Evolutionary conservation across 768 basidiomycete genomes (phyloP).

Genomic region (Daedalea quercina): DNA sequence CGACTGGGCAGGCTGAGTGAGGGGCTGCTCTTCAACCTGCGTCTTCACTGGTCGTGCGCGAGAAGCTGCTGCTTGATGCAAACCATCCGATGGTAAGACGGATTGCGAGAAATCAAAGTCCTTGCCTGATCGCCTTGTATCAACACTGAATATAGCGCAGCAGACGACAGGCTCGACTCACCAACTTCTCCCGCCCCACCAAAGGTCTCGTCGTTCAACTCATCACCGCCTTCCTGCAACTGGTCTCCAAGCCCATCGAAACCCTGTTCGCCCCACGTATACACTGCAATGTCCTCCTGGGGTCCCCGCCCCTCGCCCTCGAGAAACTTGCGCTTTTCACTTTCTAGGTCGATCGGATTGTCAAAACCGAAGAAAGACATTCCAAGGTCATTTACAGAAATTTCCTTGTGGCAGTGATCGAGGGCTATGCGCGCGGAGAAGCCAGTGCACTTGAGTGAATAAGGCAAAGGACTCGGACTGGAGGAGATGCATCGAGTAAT

Average conservation of each 20-base stretch:
- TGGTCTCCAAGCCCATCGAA: slow-evolving; percentile 88
- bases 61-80: slow-evolving; percentile 8
- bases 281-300: slow-evolving; percentile 82
- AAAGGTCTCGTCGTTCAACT: slow-evolving; percentile 96
- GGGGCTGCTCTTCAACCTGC: slow-evolving; percentile 7
- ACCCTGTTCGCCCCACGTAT: slow-evolving; percentile 87
- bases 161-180: slow-evolving; percentile 33
- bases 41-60: slow-evolving; percentile 1
- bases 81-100: slow-evolving; percentile 25
- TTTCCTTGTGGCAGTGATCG: too few relatives aligned
- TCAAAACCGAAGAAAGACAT: slow-evolving; percentile 86
- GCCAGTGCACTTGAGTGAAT: too few relatives aligned
- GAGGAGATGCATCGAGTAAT: too few relatives aligned
- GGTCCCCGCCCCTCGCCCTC: slow-evolving; percentile 32
- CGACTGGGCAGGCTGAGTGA: slow-evolving; percentile 9
- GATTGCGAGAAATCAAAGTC: slow-evolving; percentile 84
- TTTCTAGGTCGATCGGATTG: slow-evolving; percentile 49
- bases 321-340: slow-evolving; percentile 52
- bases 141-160: neutral
- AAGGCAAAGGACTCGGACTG: too few relatives aligned
- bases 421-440: too few relatives aligned
- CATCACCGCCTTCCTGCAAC: slow-evolving; percentile 85
- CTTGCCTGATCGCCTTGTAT: slow-evolving; percentile 46
- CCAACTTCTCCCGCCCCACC: slow-evolving; percentile 66
- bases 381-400: neutral